A percentile compares a stretch with the other conserved stretches of the same genome.
These are phyloP conservation scores for Brasilioporus rufonigricans DNA, from an alignment of 768 basidiomycete species.

Conservation along the genomic window DNA sequence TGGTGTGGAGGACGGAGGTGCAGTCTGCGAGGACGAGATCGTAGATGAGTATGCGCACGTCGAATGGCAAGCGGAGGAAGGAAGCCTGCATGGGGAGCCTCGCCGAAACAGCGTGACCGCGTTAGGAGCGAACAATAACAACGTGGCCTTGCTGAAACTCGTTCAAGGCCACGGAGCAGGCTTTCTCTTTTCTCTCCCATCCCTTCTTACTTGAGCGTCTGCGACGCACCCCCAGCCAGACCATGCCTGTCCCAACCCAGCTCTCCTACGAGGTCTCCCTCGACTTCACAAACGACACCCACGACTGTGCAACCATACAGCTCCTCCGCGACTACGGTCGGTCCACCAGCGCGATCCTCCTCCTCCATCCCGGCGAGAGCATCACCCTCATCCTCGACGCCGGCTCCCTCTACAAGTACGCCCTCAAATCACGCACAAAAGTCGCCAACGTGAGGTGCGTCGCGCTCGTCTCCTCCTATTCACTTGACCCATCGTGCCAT, in stretches of 20 bases:
- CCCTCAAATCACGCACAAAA: slow-evolving; percentile 60
- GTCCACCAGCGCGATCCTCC: slow-evolving; percentile 48
- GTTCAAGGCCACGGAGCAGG: slow-evolving; percentile 28
- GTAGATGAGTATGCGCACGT: slow-evolving; percentile 37
- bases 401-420: slow-evolving; percentile 66
- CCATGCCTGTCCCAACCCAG: slow-evolving; percentile 61
- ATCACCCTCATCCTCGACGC: slow-evolving; percentile 69
- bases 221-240: slow-evolving; percentile 26
- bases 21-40: slow-evolving; percentile 24
- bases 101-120: slow-evolving; percentile 30
- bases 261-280: slow-evolving; percentile 60
- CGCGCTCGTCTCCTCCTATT: slow-evolving; percentile 1
- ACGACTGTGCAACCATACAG: slow-evolving; percentile 61
- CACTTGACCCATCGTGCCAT: background rate
- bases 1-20: slow-evolving; percentile 9
- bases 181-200: slow-evolving; percentile 18
- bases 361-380: slow-evolving; percentile 61
- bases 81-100: slow-evolving; percentile 15
- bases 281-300: slow-evolving; percentile 69
- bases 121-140: slow-evolving; percentile 30
- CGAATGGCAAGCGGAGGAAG: slow-evolving; percentile 32
- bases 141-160: slow-evolving; percentile 29
- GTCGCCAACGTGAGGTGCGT: slow-evolving; percentile 70
- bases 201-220: slow-evolving; percentile 28
- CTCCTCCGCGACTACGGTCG: slow-evolving; percentile 63